These are phyloP conservation scores for Graphilbum ipis-grandicollis DNA, from an alignment of 2,329 filamentous ascomycete species.

Conservation along the genomic window DNA sequence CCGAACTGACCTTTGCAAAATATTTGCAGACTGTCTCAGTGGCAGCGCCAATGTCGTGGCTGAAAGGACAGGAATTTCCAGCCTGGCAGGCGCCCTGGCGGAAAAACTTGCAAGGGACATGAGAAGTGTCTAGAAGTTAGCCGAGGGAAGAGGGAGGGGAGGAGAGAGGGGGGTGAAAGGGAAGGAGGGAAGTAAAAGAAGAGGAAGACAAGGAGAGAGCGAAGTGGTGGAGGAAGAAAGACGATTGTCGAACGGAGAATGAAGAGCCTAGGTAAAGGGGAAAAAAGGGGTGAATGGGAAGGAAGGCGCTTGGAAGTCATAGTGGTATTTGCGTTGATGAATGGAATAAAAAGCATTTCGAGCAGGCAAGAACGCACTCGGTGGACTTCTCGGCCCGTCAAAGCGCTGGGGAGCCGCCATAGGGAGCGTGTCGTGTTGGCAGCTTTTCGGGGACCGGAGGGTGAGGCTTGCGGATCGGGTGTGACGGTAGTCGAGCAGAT, in stretches of 20 bases:
- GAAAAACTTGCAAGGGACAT: slow-evolving; percentile 99
- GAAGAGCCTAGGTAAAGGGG: neutral
- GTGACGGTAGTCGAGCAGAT: slow-evolving; percentile 21
- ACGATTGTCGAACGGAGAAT: neutral
- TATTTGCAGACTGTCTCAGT: slow-evolving; percentile 94
- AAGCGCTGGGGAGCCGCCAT: slow-evolving; percentile 25
- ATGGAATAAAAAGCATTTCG: neutral
- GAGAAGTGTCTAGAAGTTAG: slow-evolving; percentile 57
- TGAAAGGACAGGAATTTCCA: slow-evolving; percentile 88
- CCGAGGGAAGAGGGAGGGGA: neutral
- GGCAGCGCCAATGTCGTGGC: slow-evolving; percentile 74
- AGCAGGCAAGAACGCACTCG: slow-evolving; percentile 28
- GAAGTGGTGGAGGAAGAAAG: neutral
- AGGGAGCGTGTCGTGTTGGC: slow-evolving; percentile 16
- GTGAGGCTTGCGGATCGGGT: slow-evolving; percentile 40
- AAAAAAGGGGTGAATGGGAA: neutral
- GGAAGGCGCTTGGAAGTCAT: no score
- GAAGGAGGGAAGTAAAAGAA: neutral
- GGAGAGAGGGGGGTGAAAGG: neutral
- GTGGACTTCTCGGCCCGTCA: slow-evolving; percentile 44
- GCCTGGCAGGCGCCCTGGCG: slow-evolving; percentile 91
- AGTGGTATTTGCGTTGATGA: no score
- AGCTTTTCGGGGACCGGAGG: slow-evolving; percentile 21
- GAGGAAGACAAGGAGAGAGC: neutral
- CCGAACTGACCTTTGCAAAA: slow-evolving; percentile 80